These are phyloP conservation scores for Epichloe gansuensis DNA, from an alignment of 2,329 filamentous ascomycete species.

Conservation along the genomic window DNA sequence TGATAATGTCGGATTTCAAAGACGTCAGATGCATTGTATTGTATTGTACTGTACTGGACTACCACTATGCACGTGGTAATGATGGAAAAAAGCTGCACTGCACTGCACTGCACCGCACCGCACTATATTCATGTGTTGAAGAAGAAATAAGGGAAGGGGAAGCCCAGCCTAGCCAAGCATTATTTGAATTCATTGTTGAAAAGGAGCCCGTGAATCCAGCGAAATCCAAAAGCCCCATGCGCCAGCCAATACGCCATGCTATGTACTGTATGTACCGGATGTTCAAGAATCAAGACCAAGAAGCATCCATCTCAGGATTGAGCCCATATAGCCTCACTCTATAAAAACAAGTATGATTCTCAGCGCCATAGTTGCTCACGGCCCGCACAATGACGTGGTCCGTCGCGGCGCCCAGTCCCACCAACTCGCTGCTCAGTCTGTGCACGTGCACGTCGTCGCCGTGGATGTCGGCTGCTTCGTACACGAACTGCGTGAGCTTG, in stretches of 20 bases:
- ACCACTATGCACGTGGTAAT: no score
- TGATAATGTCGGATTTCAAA: no score
- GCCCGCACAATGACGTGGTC: conserved; percentile 42
- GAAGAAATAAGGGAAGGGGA: no score
- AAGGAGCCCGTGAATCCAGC: neutral
- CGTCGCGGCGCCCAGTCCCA: conserved; percentile 33
- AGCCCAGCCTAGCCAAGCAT: no score
- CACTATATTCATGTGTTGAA: no score
- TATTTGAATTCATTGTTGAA: no score
- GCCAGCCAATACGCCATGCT: conserved; percentile 1
- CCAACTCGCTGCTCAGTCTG: conserved; percentile 36
- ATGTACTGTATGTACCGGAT: neutral
- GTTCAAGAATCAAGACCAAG: neutral
- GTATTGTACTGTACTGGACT: no score
- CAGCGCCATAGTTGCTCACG: conserved; percentile 43
- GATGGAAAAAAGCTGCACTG: no score
- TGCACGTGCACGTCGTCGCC: conserved; percentile 39
- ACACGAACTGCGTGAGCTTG: conserved; percentile 45
- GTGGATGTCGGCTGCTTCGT: conserved; percentile 30
- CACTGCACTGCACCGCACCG: no score
- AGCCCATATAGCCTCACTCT: conserved; percentile 44
- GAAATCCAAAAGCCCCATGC: neutral
- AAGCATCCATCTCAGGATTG: conserved; percentile 14
- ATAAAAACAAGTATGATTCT: conserved; percentile 53
- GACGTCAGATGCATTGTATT: no score